These are phyloP conservation scores for Boechera stricta DNA, from an alignment of 345 rosid genomes.

Conservation along the genomic window DNA sequence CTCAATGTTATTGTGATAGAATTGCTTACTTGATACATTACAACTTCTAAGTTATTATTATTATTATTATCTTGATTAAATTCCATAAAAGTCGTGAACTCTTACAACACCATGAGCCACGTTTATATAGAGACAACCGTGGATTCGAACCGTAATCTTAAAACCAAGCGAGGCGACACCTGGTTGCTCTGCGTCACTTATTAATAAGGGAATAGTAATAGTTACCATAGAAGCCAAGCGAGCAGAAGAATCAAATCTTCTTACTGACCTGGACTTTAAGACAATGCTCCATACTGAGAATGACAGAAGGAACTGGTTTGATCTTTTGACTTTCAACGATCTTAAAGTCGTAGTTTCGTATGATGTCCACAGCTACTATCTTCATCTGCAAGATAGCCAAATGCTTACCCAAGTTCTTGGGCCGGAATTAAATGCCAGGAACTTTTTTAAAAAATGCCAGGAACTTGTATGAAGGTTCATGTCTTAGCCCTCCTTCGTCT, in stretches of 20 bases:
- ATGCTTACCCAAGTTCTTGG: conserved; percentile 32
- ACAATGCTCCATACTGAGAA: conserved; percentile 26
- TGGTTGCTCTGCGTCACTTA: too few species aligned
- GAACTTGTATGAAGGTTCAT: conserved; percentile 21
- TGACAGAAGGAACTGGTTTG: conserved; percentile 1
- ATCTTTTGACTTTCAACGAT: conserved; percentile 30
- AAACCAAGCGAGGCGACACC: too few species aligned
- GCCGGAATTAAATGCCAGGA: too few species aligned
- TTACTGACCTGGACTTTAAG: conserved; percentile 20
- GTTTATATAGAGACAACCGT: too few species aligned
- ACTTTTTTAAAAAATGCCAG: too few species aligned
- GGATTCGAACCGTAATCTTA: too few species aligned
- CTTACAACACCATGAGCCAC: too few species aligned
- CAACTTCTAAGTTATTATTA: neutral
- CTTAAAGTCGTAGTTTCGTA: conserved; percentile 34
- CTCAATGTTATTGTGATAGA: conserved; percentile 4
- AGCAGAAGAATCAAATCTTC: neutral
- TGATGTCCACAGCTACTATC: conserved; percentile 18
- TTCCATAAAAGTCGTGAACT: too few species aligned
- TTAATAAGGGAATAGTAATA: too few species aligned
- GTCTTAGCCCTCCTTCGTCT: conserved; percentile 19
- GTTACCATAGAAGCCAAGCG: neutral
- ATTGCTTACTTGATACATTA: conserved; percentile 25
- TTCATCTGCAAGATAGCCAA: conserved; percentile 40
- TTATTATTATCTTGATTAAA: neutral